These are phyloP conservation scores for Pseudogymnoascus sp. DNA, from an alignment of 2,329 filamentous ascomycete genomes.

Conservation along the genomic window DNA sequence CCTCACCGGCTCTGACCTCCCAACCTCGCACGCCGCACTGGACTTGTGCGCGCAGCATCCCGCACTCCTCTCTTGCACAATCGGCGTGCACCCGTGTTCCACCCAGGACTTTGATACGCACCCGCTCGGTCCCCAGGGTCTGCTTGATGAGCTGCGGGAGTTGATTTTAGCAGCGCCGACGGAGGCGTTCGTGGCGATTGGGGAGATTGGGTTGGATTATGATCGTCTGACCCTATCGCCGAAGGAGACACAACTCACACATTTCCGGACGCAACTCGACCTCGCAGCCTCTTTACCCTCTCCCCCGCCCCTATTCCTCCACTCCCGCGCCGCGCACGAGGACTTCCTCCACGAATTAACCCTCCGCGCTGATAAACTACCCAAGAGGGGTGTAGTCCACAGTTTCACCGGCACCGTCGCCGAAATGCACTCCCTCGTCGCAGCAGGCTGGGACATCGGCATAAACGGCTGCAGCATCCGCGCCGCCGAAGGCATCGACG, in stretches of 20 bases:
- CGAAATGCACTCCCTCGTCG: constrained; percentile 75
- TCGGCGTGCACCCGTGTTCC: constrained; percentile 89
- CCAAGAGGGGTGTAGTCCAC: constrained; percentile 78
- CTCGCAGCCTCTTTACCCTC: constrained; percentile 49
- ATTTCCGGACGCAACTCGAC: constrained; percentile 64
- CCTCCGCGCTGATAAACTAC: constrained; percentile 54
- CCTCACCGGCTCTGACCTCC: constrained; percentile 82
- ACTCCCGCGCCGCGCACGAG: constrained; percentile 76
- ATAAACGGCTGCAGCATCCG: constrained; percentile 96
- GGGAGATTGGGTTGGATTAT: constrained; percentile 94
- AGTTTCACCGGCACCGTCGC: constrained; percentile 84
- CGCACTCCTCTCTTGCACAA: constrained; percentile 76
- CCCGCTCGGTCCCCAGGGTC: constrained; percentile 40
- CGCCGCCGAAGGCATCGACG: constrained; percentile 80
- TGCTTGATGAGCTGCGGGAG: constrained; percentile 49
- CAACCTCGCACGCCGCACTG: constrained; percentile 67
- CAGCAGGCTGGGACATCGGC: constrained; percentile 80
- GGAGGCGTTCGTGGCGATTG: constrained; percentile 60
- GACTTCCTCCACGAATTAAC: constrained; percentile 74
- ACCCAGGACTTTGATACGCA: constrained; percentile 67
- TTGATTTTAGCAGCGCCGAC: constrained; percentile 51
- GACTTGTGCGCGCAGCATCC: constrained; percentile 66
- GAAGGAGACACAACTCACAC: constrained; percentile 71
- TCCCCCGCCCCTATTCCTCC: constrained; percentile 68
- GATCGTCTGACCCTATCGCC: constrained; percentile 80